Base-by-base conservation (phyloP, 805 yeast species). In the Jamesozyma spencerorum region DNA sequence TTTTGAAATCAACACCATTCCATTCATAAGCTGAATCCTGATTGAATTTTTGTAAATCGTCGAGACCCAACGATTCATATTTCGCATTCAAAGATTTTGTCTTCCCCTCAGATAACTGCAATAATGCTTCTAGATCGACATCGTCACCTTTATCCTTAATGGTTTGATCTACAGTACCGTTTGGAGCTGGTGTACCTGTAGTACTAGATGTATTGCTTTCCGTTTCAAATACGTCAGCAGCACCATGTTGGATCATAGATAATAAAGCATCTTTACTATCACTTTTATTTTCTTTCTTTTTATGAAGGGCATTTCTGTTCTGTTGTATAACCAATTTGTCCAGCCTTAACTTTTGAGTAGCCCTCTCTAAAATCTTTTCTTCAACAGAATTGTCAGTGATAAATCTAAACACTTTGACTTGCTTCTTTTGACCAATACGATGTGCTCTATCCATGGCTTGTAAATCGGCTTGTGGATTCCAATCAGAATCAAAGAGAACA, bases 371-470 rank as follows among this genome's bases (percentile, higher is more conserved):
- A 28, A 84, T 83, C 55, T 83, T 83, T 51, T 83, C 92, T 59
- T 84, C 92, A 43, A 84, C 84, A 13, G 90, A 85, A 57, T 83
- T 80, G 51, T 82, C 88, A 4, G 92, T 81, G 40, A 83, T 74
- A 47, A 83, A 74, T 62, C 94, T 68, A 54, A 77, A 83, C 2
- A 83, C 92, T 53, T 75, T 78, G 22, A 83, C 94, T 58, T 83
- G 94, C 49, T 82, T 83, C 34, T 81, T 83, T 58, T 83, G 94
- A 5, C 94, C 94, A 55, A 83, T 83, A 69, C 94, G 74, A 61
- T 83, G 94, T 0, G 92, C 92, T 66, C 94, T 72, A 57, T 83
- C 94, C 92, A 83, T 83, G 1, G 90, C 90, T 61, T 83, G 94
- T 48, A 83, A 70, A 69, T 83, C 94, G 3, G 90, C 92, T 55